phyloP scores from a whole-genome alignment of 805 yeast species.

The Debaryomyces castellii region DNA sequence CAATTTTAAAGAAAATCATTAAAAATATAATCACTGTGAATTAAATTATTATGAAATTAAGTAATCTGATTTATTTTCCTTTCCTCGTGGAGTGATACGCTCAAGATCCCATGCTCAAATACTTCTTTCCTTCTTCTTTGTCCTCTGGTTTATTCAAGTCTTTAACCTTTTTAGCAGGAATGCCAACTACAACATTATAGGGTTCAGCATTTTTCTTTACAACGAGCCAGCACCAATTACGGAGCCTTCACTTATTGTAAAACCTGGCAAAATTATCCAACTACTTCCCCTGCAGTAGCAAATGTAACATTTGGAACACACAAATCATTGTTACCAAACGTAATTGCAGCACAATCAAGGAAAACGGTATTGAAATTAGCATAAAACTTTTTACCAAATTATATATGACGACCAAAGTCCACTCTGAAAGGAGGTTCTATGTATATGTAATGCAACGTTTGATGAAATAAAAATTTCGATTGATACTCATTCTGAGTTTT shows the following conservation, averaged over 20 bases:
- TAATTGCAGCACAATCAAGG: constrained; percentile 60
- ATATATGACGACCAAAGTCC: constrained; percentile 66
- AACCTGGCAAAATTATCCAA: constrained; percentile 62
- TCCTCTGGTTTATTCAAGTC: constrained; percentile 15
- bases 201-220: constrained; percentile 57
- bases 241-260: constrained; percentile 58
- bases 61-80: too few species aligned
- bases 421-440: constrained; percentile 61
- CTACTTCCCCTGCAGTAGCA: constrained; percentile 63
- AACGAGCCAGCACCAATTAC: constrained; percentile 68
- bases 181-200: constrained; percentile 55
- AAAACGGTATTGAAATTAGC: constrained; percentile 56
- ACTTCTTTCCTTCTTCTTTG: too few species aligned
- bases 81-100: too few species aligned
- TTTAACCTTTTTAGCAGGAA: constrained; percentile 51
- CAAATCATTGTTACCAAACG: constrained; percentile 59
- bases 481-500: constrained; percentile 39
- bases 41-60: too few species aligned
- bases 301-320: constrained; percentile 64
- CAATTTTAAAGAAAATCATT: too few species aligned
- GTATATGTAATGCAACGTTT: constrained; percentile 41
- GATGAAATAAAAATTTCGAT: constrained; percentile 42
- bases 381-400: constrained; percentile 57
- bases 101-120: too few species aligned
- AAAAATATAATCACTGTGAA: too few species aligned